Conservation (phyloP, 176 grass and related monocot species). For the Oryza nivara region DNA sequence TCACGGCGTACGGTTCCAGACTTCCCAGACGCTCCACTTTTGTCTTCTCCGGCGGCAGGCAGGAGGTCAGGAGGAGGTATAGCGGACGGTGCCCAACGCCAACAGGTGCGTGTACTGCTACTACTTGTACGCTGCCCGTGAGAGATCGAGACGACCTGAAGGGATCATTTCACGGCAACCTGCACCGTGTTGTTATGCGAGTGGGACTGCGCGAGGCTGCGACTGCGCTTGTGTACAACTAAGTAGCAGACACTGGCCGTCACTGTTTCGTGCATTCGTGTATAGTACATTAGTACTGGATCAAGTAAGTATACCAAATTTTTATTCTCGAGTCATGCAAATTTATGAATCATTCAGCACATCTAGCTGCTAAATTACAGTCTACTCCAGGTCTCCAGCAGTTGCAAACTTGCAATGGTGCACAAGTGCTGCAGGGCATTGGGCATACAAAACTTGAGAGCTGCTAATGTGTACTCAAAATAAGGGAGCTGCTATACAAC, state of each 20-base stretch:
- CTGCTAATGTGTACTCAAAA: not conserved
- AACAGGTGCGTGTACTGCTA: not conserved
- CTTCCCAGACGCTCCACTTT: not conserved
- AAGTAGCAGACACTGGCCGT: not conserved
- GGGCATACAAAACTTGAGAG: too few relatives aligned
- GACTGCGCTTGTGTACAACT: not conserved
- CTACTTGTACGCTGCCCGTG: not conserved
- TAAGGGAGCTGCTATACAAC: too few relatives aligned
- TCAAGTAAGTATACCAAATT: not conserved
- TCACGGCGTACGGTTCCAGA: conserved; percentile 4
- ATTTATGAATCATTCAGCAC: not conserved
- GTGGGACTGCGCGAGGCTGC: not conserved
- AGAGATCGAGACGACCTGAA: not conserved
- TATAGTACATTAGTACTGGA: not conserved
- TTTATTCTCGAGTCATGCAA: not conserved
- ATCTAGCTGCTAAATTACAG: not conserved
- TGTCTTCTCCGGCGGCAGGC: conserved; percentile 17
- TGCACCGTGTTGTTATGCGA: not conserved
- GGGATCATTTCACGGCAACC: not conserved
- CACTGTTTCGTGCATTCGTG: not conserved
- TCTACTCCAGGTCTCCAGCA: not conserved
- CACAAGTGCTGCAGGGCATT: not conserved
- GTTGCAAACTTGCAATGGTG: not conserved
- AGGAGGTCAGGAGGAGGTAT: not conserved
- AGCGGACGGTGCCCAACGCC: not conserved